Conservation (phyloP, 2,329 filamentous ascomycete species). For the Talaromyces atroroseus region DNA sequence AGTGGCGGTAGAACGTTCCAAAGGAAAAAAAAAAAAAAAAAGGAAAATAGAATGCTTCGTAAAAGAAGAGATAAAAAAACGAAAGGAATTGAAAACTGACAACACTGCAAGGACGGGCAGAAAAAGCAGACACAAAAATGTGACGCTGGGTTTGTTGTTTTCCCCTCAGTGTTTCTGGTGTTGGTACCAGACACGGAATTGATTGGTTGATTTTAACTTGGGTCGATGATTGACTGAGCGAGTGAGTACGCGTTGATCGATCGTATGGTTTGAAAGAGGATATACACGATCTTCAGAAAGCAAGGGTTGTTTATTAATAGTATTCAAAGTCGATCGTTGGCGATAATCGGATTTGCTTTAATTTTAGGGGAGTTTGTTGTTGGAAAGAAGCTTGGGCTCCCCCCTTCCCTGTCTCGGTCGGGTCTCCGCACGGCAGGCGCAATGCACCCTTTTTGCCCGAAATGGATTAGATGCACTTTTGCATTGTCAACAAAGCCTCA, state of each 20-base stretch:
- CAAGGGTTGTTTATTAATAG: neutral
- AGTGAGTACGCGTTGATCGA: neutral
- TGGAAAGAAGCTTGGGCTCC: neutral
- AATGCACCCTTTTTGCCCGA: neutral
- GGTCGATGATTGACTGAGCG: neutral
- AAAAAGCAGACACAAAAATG: neutral
- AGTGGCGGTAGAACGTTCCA: neutral
- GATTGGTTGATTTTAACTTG: neutral
- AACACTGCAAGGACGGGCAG: slow-evolving; percentile 8
- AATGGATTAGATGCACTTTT: neutral
- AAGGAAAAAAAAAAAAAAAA: too few relatives aligned
- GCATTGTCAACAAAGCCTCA: slow-evolving; percentile 3
- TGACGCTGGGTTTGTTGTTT: neutral
- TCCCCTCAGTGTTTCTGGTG: neutral
- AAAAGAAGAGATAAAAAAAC: neutral
- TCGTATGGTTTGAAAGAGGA: neutral
- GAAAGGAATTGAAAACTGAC: neutral
- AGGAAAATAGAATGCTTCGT: neutral
- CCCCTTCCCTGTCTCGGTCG: neutral
- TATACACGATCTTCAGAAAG: neutral
- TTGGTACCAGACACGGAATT: slow-evolving; percentile 2
- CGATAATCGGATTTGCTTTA: too few relatives aligned
- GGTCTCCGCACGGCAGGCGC: slow-evolving; percentile 10
- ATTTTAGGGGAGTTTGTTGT: neutral
- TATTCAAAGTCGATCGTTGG: neutral